phyloP scores from a whole-genome alignment of 2,329 filamentous ascomycete genomes.

The Fusarium sp. region DNA sequence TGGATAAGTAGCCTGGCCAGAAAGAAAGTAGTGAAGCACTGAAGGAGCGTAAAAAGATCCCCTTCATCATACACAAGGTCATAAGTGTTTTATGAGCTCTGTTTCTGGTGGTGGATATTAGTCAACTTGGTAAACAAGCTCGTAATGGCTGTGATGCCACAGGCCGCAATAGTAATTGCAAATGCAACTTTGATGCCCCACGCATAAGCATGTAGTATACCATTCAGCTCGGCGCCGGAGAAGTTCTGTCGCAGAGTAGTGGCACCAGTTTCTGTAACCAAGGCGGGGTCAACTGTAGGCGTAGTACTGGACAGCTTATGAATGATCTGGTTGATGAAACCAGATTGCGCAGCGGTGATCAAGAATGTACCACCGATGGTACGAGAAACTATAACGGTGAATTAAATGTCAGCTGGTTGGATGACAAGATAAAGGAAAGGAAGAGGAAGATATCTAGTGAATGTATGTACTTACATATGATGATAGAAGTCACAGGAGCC shows the following conservation, averaged over 20 bases:
- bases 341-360: not conserved
- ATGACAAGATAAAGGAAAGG: accelerated
- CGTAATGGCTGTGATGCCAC: not conserved
- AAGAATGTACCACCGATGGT: not conserved
- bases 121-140: not conserved
- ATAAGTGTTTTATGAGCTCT: accelerated
- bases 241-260: not conserved
- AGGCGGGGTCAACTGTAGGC: not conserved
- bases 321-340: not conserved
- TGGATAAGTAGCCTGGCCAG: accelerated
- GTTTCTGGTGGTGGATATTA: not conserved
- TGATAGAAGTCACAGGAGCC: not conserved
- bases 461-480: not conserved
- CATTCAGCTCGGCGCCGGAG: not conserved
- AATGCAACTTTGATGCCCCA: not conserved
- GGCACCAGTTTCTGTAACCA: not conserved
- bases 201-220: not conserved
- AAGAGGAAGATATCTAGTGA: too few species aligned
- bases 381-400: not conserved
- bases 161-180: not conserved
- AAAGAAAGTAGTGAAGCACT: accelerated
- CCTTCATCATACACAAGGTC: accelerated
- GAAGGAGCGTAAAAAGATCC: accelerated
- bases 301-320: not conserved
- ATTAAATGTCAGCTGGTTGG: not conserved